Evolutionary conservation across 1,139 yeast species (phyloP).

Genomic region (Suhomyces bribrorum): DNA sequence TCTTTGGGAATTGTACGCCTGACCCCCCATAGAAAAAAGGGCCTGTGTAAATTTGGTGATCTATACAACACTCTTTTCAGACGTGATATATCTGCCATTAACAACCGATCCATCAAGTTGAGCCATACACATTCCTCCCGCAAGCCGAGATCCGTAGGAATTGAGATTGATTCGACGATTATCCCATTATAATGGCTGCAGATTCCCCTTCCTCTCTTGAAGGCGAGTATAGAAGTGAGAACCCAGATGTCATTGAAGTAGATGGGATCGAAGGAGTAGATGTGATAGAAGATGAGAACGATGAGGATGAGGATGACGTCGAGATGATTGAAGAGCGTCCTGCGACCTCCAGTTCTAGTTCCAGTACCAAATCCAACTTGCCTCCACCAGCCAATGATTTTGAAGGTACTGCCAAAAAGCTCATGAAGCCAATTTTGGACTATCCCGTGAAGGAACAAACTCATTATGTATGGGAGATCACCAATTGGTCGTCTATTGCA

Average conservation of each 20-base stretch:
- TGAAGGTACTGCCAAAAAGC: slow-evolving; percentile 27
- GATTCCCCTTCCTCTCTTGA: slow-evolving; percentile 7
- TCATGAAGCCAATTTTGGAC: slow-evolving; percentile 47
- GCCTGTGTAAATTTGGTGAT: slow-evolving; percentile 3
- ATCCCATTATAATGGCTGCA: slow-evolving; percentile 5
- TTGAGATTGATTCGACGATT: not conserved
- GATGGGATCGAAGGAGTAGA: slow-evolving; percentile 9
- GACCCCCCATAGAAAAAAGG: slow-evolving; percentile 1
- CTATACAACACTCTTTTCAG: not conserved
- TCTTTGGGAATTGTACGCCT: no score
- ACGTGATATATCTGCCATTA: not conserved
- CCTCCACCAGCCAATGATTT: slow-evolving; percentile 36
- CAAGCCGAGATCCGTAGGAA: not conserved
- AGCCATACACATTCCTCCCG: not conserved
- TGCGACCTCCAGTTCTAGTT: not conserved
- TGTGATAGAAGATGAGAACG: slow-evolving; percentile 9
- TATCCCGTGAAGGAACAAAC: slow-evolving; percentile 43
- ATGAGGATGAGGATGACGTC: slow-evolving; percentile 6
- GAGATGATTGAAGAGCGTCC: slow-evolving; percentile 7
- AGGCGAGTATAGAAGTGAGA: slow-evolving; percentile 2
- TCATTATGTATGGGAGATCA: slow-evolving; percentile 72
- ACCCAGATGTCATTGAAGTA: slow-evolving; percentile 8
- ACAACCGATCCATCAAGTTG: slow-evolving; percentile 2
- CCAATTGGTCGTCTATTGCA: slow-evolving; percentile 58
- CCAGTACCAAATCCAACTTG: slow-evolving; percentile 2